Conservation (phyloP, 768 basidiomycete species). For the Leccinellum rugosiceps region DNA sequence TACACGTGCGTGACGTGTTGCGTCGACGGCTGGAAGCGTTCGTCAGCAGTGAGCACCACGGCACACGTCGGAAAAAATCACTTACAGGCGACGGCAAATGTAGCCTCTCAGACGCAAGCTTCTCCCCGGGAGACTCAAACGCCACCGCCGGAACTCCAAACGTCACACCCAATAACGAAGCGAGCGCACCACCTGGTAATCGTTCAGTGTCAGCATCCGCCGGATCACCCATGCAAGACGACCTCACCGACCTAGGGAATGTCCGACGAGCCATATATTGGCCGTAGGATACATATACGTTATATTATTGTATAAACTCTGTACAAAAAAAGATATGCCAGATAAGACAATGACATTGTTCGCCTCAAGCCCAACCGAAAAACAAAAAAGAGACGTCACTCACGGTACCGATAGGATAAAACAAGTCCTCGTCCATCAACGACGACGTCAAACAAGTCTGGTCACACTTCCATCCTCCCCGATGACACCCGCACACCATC, state of each 20-base stretch:
- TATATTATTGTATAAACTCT: conserved; percentile 95
- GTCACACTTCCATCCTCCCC: conserved; percentile 78
- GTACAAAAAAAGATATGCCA: not conserved
- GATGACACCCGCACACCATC: conserved; percentile 87
- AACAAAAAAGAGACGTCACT: conserved; percentile 28
- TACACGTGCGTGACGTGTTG: conserved; percentile 88
- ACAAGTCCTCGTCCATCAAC: conserved; percentile 75
- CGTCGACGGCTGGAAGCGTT: conserved; percentile 52
- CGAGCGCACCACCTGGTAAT: conserved; percentile 57
- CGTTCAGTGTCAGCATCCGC: conserved; percentile 22
- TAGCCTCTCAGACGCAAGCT: conserved; percentile 70
- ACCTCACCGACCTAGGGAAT: conserved; percentile 57
- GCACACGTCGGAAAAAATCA: not conserved
- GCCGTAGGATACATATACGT: conserved; percentile 89
- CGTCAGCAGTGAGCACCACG: not conserved
- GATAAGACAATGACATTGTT: not conserved
- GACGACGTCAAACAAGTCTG: conserved; percentile 73
- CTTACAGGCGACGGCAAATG: conserved; percentile 84
- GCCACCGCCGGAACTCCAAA: conserved; percentile 87
- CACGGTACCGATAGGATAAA: conserved; percentile 88
- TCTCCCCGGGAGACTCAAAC: conserved; percentile 89
- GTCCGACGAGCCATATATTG: conserved; percentile 84
- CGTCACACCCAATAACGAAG: conserved; percentile 79
- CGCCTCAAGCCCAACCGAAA: not conserved
- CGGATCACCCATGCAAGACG: not conserved